These are phyloP conservation scores for Danielia reshetovae DNA, from an alignment of 805 yeast species.

Conservation along the genomic window DNA sequence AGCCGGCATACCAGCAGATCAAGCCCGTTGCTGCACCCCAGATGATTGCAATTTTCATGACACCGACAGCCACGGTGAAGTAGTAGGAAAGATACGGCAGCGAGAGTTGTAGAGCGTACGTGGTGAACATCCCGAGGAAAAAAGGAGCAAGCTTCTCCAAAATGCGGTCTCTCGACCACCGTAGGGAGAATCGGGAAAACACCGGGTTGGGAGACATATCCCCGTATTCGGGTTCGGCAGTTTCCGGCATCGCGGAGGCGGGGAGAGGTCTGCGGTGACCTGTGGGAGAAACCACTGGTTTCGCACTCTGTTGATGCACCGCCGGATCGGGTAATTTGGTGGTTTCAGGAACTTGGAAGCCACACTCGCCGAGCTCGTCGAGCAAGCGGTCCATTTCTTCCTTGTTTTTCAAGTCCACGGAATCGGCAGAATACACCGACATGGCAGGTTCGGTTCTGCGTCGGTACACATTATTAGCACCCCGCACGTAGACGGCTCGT, in stretches of 20 bases:
- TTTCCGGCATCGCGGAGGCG: too few relatives aligned
- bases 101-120: conserved; percentile 19
- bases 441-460: conserved; percentile 12
- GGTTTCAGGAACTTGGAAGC: conserved; percentile 13
- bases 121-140: conserved; percentile 22
- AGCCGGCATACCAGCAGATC: conserved; percentile 29
- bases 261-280: too few relatives aligned
- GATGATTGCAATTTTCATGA: conserved; percentile 21
- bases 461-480: conserved; percentile 8
- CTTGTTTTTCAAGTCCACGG: conserved; percentile 28
- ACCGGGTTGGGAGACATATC: too few relatives aligned
- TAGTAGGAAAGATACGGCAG: conserved; percentile 21
- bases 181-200: too few relatives aligned
- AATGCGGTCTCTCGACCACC: not conserved
- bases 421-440: conserved; percentile 37
- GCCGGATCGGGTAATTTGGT: not conserved
- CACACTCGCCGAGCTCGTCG: conserved; percentile 31
- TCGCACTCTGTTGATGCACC: not conserved
- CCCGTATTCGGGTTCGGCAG: too few relatives aligned
- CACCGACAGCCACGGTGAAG: conserved; percentile 15
- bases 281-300: too few relatives aligned
- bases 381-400: conserved; percentile 22
- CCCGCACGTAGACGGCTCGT: conserved; percentile 9
- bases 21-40: conserved; percentile 24
- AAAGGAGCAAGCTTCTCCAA: conserved; percentile 16